Conservation (phyloP, 345 rosid genomes). For the Arabidopsis arenosa region DNA sequence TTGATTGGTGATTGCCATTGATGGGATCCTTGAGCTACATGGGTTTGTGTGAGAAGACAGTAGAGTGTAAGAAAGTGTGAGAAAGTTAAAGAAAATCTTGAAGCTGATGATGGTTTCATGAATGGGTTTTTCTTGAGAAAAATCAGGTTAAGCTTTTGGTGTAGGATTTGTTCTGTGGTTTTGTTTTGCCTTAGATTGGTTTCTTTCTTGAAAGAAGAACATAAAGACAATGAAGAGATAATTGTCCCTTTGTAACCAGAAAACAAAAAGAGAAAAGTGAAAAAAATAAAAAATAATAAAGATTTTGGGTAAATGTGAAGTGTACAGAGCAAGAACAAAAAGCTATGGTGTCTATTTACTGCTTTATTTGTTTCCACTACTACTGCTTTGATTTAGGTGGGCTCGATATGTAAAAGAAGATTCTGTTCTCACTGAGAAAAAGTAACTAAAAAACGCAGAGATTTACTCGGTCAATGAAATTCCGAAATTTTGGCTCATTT, state of each 20-base stretch:
- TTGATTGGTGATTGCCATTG: conserved; percentile 68
- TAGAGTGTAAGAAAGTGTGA: conserved; percentile 54
- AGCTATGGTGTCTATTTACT: conserved; percentile 36
- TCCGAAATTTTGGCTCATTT: neutral
- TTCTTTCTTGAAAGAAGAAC: conserved; percentile 27
- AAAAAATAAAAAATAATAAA: neutral
- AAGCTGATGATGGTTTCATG: conserved; percentile 42
- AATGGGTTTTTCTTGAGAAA: conserved; percentile 4
- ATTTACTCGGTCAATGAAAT: conserved; percentile 16
- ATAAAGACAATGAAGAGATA: conserved; percentile 25
- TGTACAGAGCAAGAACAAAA: conserved; percentile 21
- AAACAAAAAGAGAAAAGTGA: neutral
- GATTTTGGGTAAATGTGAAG: conserved; percentile 36
- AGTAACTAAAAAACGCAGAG: neutral
- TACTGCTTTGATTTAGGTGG: conserved; percentile 29
- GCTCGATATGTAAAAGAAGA: conserved; percentile 36
- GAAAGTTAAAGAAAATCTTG: conserved; percentile 49
- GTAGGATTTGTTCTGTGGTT: conserved; percentile 40
- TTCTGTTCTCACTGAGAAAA: conserved; percentile 39
- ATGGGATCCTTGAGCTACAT: conserved; percentile 47
- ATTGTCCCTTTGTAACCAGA: conserved; percentile 10
- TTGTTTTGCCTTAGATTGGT: conserved; percentile 44
- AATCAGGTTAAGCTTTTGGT: neutral
- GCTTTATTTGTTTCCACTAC: conserved; percentile 8
- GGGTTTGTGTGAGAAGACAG: conserved; percentile 45